A percentile compares a stretch with the other conserved stretches of the same genome.
phyloP scores from a whole-genome alignment of 306 rosid genomes.

The Senna tora region DNA sequence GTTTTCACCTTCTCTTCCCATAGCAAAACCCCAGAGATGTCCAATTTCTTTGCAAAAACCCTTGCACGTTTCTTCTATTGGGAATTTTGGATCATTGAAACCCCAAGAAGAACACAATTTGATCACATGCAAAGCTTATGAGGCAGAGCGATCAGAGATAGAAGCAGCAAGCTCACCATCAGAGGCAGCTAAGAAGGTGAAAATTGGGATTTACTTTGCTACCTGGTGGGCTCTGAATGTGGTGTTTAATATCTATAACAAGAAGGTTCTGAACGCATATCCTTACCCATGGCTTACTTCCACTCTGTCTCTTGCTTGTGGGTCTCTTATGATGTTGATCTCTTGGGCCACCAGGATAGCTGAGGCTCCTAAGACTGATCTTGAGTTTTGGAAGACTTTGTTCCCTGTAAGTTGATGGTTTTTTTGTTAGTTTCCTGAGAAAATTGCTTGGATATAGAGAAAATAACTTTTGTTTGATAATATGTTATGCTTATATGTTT shows the following conservation, averaged over 20 bases:
- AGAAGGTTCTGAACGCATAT: slow-evolving; percentile 96
- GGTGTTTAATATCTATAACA: slow-evolving; percentile 93
- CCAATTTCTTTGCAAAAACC: slow-evolving; percentile 52
- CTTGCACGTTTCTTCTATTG: slow-evolving; percentile 55
- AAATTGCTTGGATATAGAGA: slow-evolving; percentile 39
- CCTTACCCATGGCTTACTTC: slow-evolving; percentile 98
- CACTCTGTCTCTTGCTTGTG: slow-evolving; percentile 92
- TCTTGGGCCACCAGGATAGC: slow-evolving; percentile 93
- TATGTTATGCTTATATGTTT: slow-evolving; percentile 27
- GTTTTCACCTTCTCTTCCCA: slow-evolving; percentile 36
- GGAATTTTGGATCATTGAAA: slow-evolving; percentile 39
- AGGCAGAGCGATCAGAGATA: slow-evolving; percentile 70
- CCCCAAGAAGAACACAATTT: slow-evolving; percentile 29
- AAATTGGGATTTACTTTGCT: slow-evolving; percentile 89
- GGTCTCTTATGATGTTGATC: slow-evolving; percentile 91
- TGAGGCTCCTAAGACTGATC: slow-evolving; percentile 88
- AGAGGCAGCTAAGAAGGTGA: slow-evolving; percentile 80
- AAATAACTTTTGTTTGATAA: slow-evolving; percentile 41
- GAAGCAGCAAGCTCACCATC: slow-evolving; percentile 41
- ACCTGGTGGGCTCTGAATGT: slow-evolving; percentile 98
- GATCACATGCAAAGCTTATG: slow-evolving; percentile 68
- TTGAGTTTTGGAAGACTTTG: slow-evolving; percentile 92
- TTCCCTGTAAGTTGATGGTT: slow-evolving; percentile 75
- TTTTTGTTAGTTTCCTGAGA: slow-evolving; percentile 55
- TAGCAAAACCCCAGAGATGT: slow-evolving; percentile 19